Conservation (phyloP, 2,329 filamentous ascomycete species). For the Mycosphaerella arachidis region DNA sequence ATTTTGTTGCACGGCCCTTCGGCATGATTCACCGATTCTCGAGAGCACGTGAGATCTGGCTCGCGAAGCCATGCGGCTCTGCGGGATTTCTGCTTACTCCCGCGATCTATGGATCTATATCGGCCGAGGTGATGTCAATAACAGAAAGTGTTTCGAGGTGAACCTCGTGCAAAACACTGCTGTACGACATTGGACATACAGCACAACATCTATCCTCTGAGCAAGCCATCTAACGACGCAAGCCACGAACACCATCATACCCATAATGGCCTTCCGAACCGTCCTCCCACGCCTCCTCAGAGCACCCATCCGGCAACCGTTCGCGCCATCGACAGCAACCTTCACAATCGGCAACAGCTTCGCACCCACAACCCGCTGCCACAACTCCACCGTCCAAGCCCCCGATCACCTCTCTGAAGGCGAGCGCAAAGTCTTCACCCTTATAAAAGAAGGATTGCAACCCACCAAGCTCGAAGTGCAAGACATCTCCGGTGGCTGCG, state of each 20-base stretch:
- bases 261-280: neutral
- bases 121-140: conserved; percentile 6
- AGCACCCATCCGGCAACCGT: neutral
- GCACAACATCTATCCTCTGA: too few relatives aligned
- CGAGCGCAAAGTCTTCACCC: conserved; percentile 46
- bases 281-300: neutral
- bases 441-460: conserved; percentile 39
- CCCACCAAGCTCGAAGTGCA: conserved; percentile 54
- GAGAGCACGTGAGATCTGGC: neutral
- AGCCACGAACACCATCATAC: neutral
- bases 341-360: neutral
- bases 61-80: neutral
- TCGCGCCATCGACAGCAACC: neutral
- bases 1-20: neutral
- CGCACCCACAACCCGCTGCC: neutral
- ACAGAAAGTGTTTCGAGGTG: neutral
- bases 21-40: neutral
- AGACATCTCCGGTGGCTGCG: conserved; percentile 79
- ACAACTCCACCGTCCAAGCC: conserved; percentile 29
- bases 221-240: too few relatives aligned
- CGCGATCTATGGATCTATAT: neutral
- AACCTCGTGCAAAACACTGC: neutral
- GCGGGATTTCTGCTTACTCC: conserved; percentile 3
- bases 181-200: neutral
- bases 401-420: conserved; percentile 46